Base-by-base conservation (phyloP, 1,284 basidiomycete species). In the Ceratobasidium sp. region DNA sequence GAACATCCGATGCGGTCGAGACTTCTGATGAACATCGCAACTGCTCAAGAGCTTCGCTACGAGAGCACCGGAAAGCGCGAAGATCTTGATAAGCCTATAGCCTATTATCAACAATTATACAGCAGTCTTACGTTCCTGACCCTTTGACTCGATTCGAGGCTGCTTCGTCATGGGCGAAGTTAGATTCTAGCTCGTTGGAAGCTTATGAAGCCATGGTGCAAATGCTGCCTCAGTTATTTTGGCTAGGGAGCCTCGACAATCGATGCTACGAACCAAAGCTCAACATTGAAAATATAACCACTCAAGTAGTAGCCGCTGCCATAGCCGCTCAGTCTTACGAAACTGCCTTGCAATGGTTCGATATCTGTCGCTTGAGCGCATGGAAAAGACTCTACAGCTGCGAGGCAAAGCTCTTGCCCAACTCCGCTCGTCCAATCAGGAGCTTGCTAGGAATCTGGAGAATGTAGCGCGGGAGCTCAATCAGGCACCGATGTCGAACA, bases 371-470 rank as follows among this genome's bases (percentile, higher is more conserved):
- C 9, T 76, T 76, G 26, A 71, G 80, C 2, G 76, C 80, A 23
- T 81, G 80, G 80, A 73, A 73, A 78, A 81, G 72, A 64, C 76
- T 1, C 74, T 78, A n/a, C 76, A 78, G 14, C 76, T 81, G 57
- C 80, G 78, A 3, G 18, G n/a, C 5, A 77, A 77, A 23, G 77
- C 80, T 0, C n/a, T 81, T 9, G 77, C 79, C 52, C 75, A 78
- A 9, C 73, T 81, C n/a, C 73, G 21, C 23, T 21, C 30, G 5
- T 8, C 12, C 30, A 12, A 60, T 48, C 41, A 41, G 23, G 14
- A 12, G 2, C 57, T 71, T 34, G 69, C 69, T 16, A 26, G 5
- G 18, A 12, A 39, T 16, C 57, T 71, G 18, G 41, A 60, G 34
- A 6, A 30, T 1, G 18, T 75, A 10, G 52, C 70, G 8, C 59